Conservation (phyloP, 257 asterid species). For the Gentiana straminea region DNA sequence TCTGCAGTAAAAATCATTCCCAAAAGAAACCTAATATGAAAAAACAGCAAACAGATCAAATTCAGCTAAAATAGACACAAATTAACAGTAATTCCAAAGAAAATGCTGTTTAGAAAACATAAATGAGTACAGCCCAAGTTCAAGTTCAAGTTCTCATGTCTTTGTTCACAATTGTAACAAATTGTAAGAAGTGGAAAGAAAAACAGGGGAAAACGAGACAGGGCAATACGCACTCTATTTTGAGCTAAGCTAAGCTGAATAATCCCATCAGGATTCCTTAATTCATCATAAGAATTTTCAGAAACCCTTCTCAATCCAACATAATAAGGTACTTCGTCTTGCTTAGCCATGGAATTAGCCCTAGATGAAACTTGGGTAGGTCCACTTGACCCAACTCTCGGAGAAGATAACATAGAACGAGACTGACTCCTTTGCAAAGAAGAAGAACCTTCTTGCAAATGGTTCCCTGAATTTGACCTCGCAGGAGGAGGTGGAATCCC, state of each 20-base stretch:
- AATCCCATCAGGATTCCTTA: slow-evolving; percentile 42
- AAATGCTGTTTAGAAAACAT: too few relatives aligned
- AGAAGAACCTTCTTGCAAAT: slow-evolving; percentile 19
- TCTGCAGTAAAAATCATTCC: not conserved
- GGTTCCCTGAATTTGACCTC: slow-evolving; percentile 17
- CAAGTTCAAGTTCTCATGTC: too few relatives aligned
- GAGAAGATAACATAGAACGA: slow-evolving; percentile 25
- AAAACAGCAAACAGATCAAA: not conserved
- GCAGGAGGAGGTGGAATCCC: slow-evolving; percentile 17
- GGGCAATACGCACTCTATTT: slow-evolving; percentile 33
- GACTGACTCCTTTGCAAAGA: slow-evolving; percentile 47
- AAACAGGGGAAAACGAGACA: not conserved
- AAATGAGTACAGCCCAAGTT: too few relatives aligned
- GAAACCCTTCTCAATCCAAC: slow-evolving; percentile 33
- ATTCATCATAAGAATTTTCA: slow-evolving; percentile 39
- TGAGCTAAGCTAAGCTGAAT: slow-evolving; percentile 52
- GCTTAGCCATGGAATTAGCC: slow-evolving; percentile 33
- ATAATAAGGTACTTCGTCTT: slow-evolving; percentile 26
- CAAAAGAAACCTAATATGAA: not conserved
- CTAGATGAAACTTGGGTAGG: slow-evolving; percentile 36
- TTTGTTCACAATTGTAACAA: too few relatives aligned
- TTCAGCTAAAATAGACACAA: too few relatives aligned
- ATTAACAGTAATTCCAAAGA: too few relatives aligned
- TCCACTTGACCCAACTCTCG: slow-evolving; percentile 36
- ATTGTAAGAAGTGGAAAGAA: not conserved